Base-by-base conservation (phyloP, 768 basidiomycete genomes). In the Suillus subluteus region DNA sequence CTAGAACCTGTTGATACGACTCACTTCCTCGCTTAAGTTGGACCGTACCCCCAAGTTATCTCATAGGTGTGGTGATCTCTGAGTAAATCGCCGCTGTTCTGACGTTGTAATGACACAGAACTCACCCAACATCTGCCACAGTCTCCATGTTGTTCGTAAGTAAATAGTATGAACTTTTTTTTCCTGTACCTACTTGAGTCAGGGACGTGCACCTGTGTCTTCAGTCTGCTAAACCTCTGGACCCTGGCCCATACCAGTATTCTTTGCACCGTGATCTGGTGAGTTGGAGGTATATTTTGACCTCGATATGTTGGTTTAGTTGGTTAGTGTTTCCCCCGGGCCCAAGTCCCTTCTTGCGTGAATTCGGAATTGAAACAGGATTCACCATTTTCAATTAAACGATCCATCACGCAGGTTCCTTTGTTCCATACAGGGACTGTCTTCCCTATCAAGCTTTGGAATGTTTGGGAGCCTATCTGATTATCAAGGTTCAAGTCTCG, bases 381-480 rank as follows among this genome's bases (percentile, higher is more conserved):
- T 23, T 23, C 12, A 5, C 6, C n/a, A 12, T 23, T 48, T 48
- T 48, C n/a, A n/a, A 13, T 23, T 13, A 48, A 11, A n/a, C n/a
- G n/a, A n/a, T n/a, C 46, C 11, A n/a, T 8, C 46, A 48, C 2
- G 8, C 43, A 44, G 46, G 21, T n/a, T 48, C 11, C 46, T n/a
- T 48, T 48, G n/a, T 48, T n/a, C 11, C n/a, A n/a, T 48, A 21
- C 11, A 1, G 18, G 44, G 44, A 11, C 8, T 11, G 21, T 46
- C 46, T 46, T n/a, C 46, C 9, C 5, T 11, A 26, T 26, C 52
- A 56, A 58, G 12, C 48, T 48, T 48, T 15, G 23, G 46, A n/a
- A 50, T 23, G 23, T 46, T 40, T 58, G 64, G 23, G 59, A 63
- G 50, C 43, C 62, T 55, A 52, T 8, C 62, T 48, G n/a, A 11